Conservation (phyloP, 148 eudicot genomes). For the Dysphania ambrosioides region DNA sequence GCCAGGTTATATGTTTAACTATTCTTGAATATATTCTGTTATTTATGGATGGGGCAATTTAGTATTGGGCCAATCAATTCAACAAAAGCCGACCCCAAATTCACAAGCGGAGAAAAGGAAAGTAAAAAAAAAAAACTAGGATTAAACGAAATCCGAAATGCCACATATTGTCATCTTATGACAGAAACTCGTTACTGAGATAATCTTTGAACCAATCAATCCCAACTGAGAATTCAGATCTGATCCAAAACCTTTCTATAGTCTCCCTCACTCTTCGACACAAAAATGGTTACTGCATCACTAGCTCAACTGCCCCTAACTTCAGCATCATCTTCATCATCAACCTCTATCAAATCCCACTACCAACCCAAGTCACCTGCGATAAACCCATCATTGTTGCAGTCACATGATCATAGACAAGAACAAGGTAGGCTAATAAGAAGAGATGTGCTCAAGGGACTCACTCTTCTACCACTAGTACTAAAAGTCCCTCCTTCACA, state of each 20-base stretch:
- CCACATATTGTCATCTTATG: constrained; percentile 11
- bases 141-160: too few relatives aligned
- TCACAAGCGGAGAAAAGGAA: too few relatives aligned
- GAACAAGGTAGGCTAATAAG: constrained; percentile 28
- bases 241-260: constrained; percentile 19
- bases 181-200: not conserved
- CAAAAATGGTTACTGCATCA: constrained; percentile 42
- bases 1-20: too few relatives aligned
- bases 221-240: not conserved
- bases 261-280: not conserved
- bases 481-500: constrained; percentile 27
- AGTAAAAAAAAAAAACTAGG: too few relatives aligned
- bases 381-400: constrained; percentile 17
- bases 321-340: too few relatives aligned
- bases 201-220: not conserved
- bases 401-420: constrained; percentile 10
- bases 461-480: constrained; percentile 34
- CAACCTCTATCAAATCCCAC: constrained; percentile 29
- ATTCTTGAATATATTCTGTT: too few relatives aligned
- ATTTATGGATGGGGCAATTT: too few relatives aligned
- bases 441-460: constrained; percentile 63
- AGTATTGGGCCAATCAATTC: too few relatives aligned
- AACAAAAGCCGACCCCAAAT: too few relatives aligned
- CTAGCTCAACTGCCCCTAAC: constrained; percentile 23
- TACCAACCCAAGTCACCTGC: too few relatives aligned